These are phyloP conservation scores for Mytilinidion resinicola DNA, from an alignment of 495 filamentous ascomycete genomes.

Conservation along the genomic window DNA sequence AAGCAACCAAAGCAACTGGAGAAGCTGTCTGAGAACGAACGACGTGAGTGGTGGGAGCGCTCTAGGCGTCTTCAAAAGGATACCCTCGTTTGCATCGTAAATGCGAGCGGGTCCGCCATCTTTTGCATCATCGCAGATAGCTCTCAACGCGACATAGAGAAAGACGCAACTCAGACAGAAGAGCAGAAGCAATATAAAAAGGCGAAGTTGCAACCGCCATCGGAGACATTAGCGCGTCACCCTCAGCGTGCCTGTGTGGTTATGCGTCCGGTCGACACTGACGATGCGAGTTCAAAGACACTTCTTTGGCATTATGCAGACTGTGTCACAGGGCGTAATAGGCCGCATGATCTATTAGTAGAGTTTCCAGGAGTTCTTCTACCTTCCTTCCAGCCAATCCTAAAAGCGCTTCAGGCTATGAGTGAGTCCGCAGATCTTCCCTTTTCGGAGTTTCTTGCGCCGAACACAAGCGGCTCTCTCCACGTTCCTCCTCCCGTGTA, in stretches of 20 bases:
- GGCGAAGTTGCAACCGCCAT: background rate
- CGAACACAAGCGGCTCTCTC: conserved; percentile 22
- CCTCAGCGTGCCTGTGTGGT: background rate
- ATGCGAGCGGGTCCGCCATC: conserved; percentile 31
- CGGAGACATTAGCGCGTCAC: background rate
- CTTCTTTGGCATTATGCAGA: background rate
- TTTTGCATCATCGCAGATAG: conserved; percentile 51
- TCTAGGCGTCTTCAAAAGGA: conserved; percentile 11
- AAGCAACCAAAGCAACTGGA: conserved; percentile 8
- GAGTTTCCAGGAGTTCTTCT: conserved; percentile 68
- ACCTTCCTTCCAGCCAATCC: conserved; percentile 58
- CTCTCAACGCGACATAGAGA: background rate
- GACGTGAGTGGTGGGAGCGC: conserved; percentile 15
- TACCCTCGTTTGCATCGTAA: conserved; percentile 18
- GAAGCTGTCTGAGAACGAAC: background rate
- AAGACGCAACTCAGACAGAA: conserved; percentile 3
- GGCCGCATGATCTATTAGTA: conserved; percentile 39
- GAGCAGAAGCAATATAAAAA: conserved; percentile 3
- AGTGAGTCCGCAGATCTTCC: conserved; percentile 45
- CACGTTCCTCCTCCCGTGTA: conserved; percentile 50
- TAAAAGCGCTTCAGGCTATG: conserved; percentile 60
- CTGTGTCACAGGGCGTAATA: background rate
- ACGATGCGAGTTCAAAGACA: too few relatives aligned
- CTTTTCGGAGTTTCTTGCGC: conserved; percentile 54
- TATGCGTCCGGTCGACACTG: background rate